These are phyloP conservation scores for Barnettozyma sp. DNA, from an alignment of 805 yeast species.

Conservation along the genomic window DNA sequence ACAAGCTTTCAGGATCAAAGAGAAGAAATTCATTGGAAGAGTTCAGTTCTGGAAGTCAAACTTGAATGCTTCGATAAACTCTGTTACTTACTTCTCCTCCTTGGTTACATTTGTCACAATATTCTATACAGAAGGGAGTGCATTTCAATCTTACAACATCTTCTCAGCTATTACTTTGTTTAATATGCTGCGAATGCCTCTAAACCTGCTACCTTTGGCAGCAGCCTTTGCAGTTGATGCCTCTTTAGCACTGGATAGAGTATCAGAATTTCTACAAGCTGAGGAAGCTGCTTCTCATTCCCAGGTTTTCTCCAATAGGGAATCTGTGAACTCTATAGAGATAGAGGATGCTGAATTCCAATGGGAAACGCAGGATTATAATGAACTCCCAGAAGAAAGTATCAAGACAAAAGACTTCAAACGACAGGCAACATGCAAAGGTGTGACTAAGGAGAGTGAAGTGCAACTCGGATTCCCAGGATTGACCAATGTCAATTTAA, in stretches of 20 bases:
- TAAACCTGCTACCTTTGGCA: constrained; percentile 61
- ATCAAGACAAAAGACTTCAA: neutral
- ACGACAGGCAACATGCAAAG: neutral
- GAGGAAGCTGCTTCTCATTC: constrained; percentile 32
- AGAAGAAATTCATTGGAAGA: constrained; percentile 51
- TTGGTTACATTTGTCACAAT: constrained; percentile 64
- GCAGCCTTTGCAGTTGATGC: constrained; percentile 59
- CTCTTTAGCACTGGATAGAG: constrained; percentile 45
- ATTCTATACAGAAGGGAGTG: constrained; percentile 34
- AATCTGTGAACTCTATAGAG: constrained; percentile 38
- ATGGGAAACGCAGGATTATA: constrained; percentile 43
- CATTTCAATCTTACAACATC: constrained; percentile 49
- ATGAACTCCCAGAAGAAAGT: constrained; percentile 5
- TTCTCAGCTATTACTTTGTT: constrained; percentile 69
- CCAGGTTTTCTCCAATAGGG: constrained; percentile 26
- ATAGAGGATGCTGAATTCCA: constrained; percentile 42
- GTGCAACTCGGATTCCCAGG: constrained; percentile 31
- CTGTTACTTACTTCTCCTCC: constrained; percentile 45
- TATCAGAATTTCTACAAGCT: constrained; percentile 37
- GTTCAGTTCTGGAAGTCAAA: constrained; percentile 62
- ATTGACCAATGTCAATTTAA: constrained; percentile 44
- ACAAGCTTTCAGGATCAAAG: constrained; percentile 48
- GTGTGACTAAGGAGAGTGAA: neutral
- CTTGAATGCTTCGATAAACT: constrained; percentile 56
- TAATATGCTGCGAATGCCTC: constrained; percentile 52